Evolutionary conservation across 1,284 basidiomycete genomes (phyloP).

Genomic region (Boletus mariae): DNA sequence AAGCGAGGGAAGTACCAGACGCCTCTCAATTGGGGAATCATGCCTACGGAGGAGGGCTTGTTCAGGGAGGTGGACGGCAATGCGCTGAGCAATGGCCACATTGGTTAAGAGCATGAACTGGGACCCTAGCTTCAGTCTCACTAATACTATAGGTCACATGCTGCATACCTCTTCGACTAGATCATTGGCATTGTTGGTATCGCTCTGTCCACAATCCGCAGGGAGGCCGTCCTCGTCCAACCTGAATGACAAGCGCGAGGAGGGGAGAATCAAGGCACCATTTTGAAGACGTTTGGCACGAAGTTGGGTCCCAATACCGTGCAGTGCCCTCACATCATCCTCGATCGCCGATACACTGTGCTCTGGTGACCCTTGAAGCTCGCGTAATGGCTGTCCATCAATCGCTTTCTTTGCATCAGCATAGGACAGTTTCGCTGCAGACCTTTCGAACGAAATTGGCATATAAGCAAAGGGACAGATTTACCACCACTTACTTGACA

Average conservation of each 20-base stretch:
- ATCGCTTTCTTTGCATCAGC: slow-evolving; percentile 78
- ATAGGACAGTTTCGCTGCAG: slow-evolving; percentile 85
- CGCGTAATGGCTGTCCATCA: slow-evolving; percentile 63
- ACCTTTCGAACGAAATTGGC: slow-evolving; percentile 44
- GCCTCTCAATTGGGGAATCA: slow-evolving; percentile 88
- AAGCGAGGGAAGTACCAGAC: slow-evolving; percentile 53
- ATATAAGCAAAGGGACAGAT: neutral
- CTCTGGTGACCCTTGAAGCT: slow-evolving; percentile 51
- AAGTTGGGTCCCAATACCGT: slow-evolving; percentile 71
- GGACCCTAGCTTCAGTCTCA: slow-evolving; percentile 5
- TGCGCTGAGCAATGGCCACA: slow-evolving; percentile 85
- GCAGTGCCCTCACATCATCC: slow-evolving; percentile 72
- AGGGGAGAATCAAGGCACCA: slow-evolving; percentile 77
- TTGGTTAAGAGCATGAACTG: slow-evolving; percentile 96
- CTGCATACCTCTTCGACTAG: slow-evolving; percentile 82
- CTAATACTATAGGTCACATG: neutral
- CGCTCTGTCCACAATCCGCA: slow-evolving; percentile 69
- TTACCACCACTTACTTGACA: slow-evolving; percentile 61
- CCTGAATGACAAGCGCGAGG: slow-evolving; percentile 72
- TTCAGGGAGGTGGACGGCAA: slow-evolving; percentile 92
- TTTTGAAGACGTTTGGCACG: slow-evolving; percentile 73
- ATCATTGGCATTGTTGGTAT: slow-evolving; percentile 70
- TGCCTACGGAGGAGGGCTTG: slow-evolving; percentile 93
- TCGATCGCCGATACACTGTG: slow-evolving; percentile 63
- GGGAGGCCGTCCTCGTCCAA: slow-evolving; percentile 85